Percentiles rank a stretch among this genome's conserved stretches.
Evolutionary conservation across 208 protist genomes (phyloP).

Genomic region (Wallacemonas rigidus): DNA sequence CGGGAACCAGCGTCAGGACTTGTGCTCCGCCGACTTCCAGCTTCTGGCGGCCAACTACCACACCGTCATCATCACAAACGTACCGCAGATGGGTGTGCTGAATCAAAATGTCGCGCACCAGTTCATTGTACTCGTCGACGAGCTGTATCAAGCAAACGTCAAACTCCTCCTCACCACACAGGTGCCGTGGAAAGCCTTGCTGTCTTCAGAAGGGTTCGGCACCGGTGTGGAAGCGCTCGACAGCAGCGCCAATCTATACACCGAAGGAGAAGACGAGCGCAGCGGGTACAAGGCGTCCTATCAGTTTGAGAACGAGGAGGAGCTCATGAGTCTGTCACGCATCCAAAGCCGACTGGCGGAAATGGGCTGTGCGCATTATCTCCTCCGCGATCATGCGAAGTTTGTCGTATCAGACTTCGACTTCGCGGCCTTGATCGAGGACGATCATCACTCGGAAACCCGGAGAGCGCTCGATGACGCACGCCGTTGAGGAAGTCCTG

Average conservation of each 20-base stretch:
- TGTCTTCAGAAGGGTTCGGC: conserved; percentile 25
- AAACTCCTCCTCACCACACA: conserved; percentile 82
- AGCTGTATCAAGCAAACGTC: conserved; percentile 90
- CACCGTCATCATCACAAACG: conserved; percentile 79
- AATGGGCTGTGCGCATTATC: conserved; percentile 74
- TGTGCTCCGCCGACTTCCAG: conserved; percentile 76
- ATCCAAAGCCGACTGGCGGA: conserved; percentile 77
- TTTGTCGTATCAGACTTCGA: conserved; percentile 79
- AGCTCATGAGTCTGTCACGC: conserved; percentile 73
- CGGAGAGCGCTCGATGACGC: too few relatives aligned
- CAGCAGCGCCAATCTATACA: conserved; percentile 48
- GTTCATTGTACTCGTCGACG: conserved; percentile 87
- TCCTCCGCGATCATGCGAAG: conserved; percentile 65
- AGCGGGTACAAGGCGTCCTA: conserved; percentile 62
- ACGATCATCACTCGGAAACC: neutral
- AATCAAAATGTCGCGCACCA: conserved; percentile 75
- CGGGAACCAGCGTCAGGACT: conserved; percentile 29
- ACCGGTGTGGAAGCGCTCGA: conserved; percentile 11
- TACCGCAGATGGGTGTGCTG: conserved; percentile 66
- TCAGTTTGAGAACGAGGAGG: conserved; percentile 76
- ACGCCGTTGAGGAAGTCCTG: too few relatives aligned
- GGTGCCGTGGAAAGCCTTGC: conserved; percentile 69
- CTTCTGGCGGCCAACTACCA: conserved; percentile 72
- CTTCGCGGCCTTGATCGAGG: conserved; percentile 47
- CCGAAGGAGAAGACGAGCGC: conserved; percentile 81